Evolutionary conservation across 1,139 yeast species (phyloP).

Genomic region (Waltiozyma sp.): DNA sequence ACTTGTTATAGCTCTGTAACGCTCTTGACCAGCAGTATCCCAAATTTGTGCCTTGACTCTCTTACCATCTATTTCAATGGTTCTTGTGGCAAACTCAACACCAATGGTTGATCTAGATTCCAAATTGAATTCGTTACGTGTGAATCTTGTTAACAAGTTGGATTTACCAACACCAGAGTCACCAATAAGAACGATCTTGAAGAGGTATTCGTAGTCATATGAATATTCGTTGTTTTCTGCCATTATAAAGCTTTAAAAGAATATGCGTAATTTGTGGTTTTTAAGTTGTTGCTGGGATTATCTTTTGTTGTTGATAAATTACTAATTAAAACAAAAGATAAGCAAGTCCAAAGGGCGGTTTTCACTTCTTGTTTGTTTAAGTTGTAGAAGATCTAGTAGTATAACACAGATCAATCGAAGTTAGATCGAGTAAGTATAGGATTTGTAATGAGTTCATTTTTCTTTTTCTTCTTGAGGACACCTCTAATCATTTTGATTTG

Average conservation of each 20-base stretch:
- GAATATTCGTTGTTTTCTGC: conserved; percentile 49
- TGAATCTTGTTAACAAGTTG: conserved; percentile 84
- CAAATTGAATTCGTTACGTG: conserved; percentile 89
- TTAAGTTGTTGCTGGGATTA: conserved; percentile 10
- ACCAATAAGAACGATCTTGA: conserved; percentile 93
- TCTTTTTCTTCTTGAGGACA: too few relatives aligned
- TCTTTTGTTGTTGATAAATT: background rate
- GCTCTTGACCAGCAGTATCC: conserved; percentile 99
- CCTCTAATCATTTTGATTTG: too few relatives aligned
- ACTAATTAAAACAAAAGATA: too few relatives aligned
- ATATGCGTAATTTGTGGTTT: conserved; percentile 2
- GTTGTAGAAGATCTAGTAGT: too few relatives aligned
- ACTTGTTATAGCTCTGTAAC: conserved; percentile 94
- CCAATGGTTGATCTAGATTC: conserved; percentile 95
- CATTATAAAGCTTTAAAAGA: background rate
- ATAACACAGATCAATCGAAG: too few relatives aligned
- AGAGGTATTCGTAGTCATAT: conserved; percentile 90
- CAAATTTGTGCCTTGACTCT: conserved; percentile 96
- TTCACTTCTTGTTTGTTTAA: background rate
- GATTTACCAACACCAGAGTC: conserved; percentile 98
- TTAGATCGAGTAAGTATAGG: too few relatives aligned
- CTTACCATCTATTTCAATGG: conserved; percentile 89
- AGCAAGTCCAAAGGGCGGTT: too few relatives aligned
- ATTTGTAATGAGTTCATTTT: too few relatives aligned
- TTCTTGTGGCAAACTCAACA: conserved; percentile 95